Percentiles rank a stretch among this genome's conserved stretches.
Evolutionary conservation across 495 filamentous ascomycete species (phyloP).

Genomic region (Astrothelium macrocarpum): DNA sequence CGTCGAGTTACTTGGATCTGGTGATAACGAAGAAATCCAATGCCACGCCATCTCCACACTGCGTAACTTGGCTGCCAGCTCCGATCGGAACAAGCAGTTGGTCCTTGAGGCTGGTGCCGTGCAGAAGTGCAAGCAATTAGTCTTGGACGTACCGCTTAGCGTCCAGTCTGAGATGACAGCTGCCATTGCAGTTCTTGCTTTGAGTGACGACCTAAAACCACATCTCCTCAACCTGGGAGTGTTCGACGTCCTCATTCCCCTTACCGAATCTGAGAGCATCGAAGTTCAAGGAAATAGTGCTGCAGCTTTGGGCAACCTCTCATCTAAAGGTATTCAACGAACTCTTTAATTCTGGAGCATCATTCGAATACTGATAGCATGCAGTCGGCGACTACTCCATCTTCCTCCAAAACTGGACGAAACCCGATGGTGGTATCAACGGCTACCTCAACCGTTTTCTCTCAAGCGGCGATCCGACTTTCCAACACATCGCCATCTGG

Average conservation of each 20-base stretch:
- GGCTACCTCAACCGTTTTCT: constrained; percentile 90
- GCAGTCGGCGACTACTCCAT: constrained; percentile 92
- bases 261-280: constrained; percentile 89
- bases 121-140: constrained; percentile 95
- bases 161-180: constrained; percentile 99
- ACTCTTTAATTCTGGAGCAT: not conserved
- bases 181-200: constrained; percentile 90
- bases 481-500: constrained; percentile 99
- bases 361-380: not conserved
- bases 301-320: constrained; percentile 87
- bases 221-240: constrained; percentile 88
- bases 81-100: constrained; percentile 91
- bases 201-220: constrained; percentile 91
- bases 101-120: constrained; percentile 94
- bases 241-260: constrained; percentile 90
- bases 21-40: constrained; percentile 97
- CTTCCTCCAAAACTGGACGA: constrained; percentile 86
- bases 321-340: constrained; percentile 78
- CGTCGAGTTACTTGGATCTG: constrained; percentile 87
- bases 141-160: constrained; percentile 82
- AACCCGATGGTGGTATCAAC: constrained; percentile 88
- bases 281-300: constrained; percentile 98
- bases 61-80: constrained; percentile 90
- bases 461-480: constrained; percentile 87
- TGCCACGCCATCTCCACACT: constrained; percentile 97